Percentiles rank a stretch among this genome's conserved stretches.
These are phyloP conservation scores for Pontederia crassipes DNA, from an alignment of 176 grass and related monocot species.

Conservation along the genomic window DNA sequence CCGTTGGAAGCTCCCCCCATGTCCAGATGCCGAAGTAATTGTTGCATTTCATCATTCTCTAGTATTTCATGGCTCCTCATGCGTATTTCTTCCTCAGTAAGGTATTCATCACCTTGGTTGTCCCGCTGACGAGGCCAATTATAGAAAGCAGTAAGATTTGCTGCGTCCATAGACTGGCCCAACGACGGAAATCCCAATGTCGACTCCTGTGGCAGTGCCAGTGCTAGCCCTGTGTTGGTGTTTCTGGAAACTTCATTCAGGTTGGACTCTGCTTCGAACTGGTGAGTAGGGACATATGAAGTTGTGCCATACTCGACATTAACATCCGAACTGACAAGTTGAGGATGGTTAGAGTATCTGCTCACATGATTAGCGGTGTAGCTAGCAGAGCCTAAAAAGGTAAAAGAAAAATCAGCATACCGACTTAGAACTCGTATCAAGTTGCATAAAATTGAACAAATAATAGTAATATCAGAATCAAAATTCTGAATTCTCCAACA, in stretches of 20 bases:
- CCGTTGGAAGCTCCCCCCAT: conserved; percentile 38
- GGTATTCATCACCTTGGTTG: conserved; percentile 37
- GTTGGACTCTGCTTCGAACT: conserved; percentile 31
- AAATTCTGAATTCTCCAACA: too few relatives aligned
- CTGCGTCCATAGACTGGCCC: conserved; percentile 34
- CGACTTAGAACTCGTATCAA: too few relatives aligned
- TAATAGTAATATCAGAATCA: too few relatives aligned
- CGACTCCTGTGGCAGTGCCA: conserved; percentile 26
- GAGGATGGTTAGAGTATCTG: conserved; percentile 25
- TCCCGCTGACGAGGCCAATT: conserved; percentile 41
- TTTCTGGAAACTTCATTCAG: conserved; percentile 21
- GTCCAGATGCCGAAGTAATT: conserved; percentile 48
- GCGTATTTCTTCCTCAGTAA: conserved; percentile 44
- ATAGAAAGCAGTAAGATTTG: conserved; percentile 20
- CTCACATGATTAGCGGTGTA: conserved; percentile 28
- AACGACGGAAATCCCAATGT: conserved; percentile 12
- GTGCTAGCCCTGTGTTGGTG: conserved; percentile 28
- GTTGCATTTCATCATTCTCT: conserved; percentile 59
- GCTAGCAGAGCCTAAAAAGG: conserved; percentile 11
- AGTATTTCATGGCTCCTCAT: conserved; percentile 58
- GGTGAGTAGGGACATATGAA: conserved; percentile 35
- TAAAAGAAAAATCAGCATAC: too few relatives aligned
- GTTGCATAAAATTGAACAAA: too few relatives aligned
- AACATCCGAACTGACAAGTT: conserved; percentile 24
- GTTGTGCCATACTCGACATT: conserved; percentile 31